Conservation (phyloP, 805 yeast genomes). For the Barnettozyma siamensis region DNA sequence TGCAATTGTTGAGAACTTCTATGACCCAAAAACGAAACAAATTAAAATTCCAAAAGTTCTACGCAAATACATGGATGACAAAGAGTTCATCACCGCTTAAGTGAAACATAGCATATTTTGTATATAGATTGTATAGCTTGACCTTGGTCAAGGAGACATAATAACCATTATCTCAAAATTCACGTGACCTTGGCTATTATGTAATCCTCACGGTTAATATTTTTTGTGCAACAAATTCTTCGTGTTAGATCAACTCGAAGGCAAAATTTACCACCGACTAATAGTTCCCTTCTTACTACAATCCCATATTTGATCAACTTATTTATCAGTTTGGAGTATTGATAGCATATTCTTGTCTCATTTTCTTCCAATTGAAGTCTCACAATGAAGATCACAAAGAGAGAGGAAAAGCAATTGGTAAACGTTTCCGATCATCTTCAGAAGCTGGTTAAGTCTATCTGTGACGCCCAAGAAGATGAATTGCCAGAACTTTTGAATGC, state of each 20-base stretch:
- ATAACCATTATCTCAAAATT: no score
- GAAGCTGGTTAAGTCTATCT: slow-evolving; percentile 35
- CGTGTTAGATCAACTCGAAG: no score
- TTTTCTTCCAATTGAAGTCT: not conserved
- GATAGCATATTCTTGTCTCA: no score
- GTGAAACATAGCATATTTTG: not conserved
- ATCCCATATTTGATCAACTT: no score
- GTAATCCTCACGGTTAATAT: no score
- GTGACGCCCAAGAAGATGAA: slow-evolving; percentile 31
- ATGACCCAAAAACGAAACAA: slow-evolving; percentile 48
- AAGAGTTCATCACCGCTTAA: slow-evolving; percentile 13
- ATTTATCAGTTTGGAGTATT: no score
- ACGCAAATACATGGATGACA: slow-evolving; percentile 67
- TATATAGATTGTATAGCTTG: no score
- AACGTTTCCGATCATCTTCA: slow-evolving; percentile 28
- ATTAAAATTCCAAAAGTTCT: slow-evolving; percentile 65
- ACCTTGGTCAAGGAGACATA: no score
- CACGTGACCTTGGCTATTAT: no score
- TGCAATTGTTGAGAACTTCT: slow-evolving; percentile 84
- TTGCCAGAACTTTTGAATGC: slow-evolving; percentile 35
- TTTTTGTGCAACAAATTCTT: no score
- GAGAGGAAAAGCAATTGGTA: slow-evolving; percentile 20
- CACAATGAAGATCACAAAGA: slow-evolving; percentile 24
- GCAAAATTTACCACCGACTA: no score
- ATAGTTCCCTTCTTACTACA: no score